Evolutionary conservation across 2,329 filamentous ascomycete genomes (phyloP), one percentile per base, ranked within the genome.

Genomic region (Xylariaceae sp.): DNA sequence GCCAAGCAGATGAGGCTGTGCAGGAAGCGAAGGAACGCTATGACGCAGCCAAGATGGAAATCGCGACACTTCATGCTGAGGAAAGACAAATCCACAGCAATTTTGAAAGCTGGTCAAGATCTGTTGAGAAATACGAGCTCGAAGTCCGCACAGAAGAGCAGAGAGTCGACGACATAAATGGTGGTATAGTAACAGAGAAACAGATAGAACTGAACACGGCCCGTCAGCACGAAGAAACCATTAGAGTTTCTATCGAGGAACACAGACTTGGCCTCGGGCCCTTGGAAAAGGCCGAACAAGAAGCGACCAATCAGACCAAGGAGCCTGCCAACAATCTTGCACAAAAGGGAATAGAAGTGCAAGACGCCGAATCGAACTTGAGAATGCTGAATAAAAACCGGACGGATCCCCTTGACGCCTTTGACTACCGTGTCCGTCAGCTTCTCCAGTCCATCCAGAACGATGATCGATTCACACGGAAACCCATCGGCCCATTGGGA

Each of bases 401-500:
- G 44, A 80, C 81, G 1, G 79, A 84, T 46, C 78, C 79, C 46
- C 80, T 82, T 42, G 80, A 79, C 53, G 86, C 80, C 0, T 96
- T 87, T 63, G 81, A 85, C 40, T 68, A 70, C 1, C 79, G 78
- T 39, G 80, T 95, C 63, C 76, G 78, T 1, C 71, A 75, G 1
- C 79, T 96, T 2, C 71, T 95, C 6, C 76, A 72, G 49, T 79
- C 79, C n/a, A 88, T 97, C 56, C 77, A 83, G 5, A 73, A 76
- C n/a, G 89, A 95, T 53, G 70, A 59, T 2, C 77, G 84, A 0
- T 97, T 95, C 66, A 74, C 76, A 21, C 74, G 80, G 41, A 85
- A 80, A 57, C 94, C 94, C 2, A 76, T 97, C 32, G 94, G 94
- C 0, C 94, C 94, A 0, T 76, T 97, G 13, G 94, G 92, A 29